Base-by-base conservation (phyloP, 805 yeast genomes). In the Candida maris region DNA sequence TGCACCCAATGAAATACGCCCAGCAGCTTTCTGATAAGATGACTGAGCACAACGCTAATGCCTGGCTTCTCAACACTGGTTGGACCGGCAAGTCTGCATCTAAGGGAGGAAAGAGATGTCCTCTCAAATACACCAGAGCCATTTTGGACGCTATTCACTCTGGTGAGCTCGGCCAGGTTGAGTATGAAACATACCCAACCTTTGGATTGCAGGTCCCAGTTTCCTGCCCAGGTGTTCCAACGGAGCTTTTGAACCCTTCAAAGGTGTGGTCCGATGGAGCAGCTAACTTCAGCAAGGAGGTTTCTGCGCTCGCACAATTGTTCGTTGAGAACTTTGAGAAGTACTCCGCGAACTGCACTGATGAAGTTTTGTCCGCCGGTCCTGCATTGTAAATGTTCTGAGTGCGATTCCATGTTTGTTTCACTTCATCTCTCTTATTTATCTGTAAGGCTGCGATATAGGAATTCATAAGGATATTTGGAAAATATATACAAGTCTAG, bases 1-100 rank as follows among this genome's bases (percentile, higher is more conserved):
- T 91, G 65, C 98, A 91, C 68, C 98, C 98, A 65, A 91, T 91
- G 89, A 83, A 81, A 66, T 91, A 91, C 67, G 97, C 97, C 30
- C 85, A 86, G 67, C 95, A 91, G 80, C 77, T 91, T 57, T 81
- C 95, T 38, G 91, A 86, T 64, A 91, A 89, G 77, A 93, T 91
- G 74, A 67, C 83, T 38, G 62, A 84, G 62, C 93, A 89, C 71
- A 80, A 80, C 52, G 88, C 97, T 35, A 77, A 78, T 58, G 97
- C 98, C 39, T 91, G 96, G 96, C 77, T 91, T 64, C 77, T 91
- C 62, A 91, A 91, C 73, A 91, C 98, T 50, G 98, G 98, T 46
- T 91, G 98, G 98, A 86, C 89, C 48, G 98, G 98, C 45, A 79
- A 89, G 53, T 83, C 95, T 42, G 95, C 85, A 49, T 72, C 86